Conservation (phyloP, 1,284 basidiomycete genomes). For the Phenoliferia sp. region DNA sequence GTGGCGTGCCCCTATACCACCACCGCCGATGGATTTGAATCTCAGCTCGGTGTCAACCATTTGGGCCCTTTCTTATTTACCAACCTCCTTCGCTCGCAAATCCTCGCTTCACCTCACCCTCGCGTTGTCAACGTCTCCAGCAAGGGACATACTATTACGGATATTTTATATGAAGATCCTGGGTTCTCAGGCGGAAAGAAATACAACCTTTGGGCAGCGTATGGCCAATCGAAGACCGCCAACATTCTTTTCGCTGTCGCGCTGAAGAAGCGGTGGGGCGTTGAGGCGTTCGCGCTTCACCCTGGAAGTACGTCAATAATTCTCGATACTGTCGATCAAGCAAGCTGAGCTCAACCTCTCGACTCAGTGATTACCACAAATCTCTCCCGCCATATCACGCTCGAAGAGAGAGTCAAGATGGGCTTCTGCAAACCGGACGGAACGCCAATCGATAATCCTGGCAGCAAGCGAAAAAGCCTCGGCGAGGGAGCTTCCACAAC, state of each 20-base stretch:
- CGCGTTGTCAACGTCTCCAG: conserved; percentile 26
- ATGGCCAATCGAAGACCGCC: conserved; percentile 26
- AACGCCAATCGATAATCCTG: no score
- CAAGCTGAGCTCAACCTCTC: no score
- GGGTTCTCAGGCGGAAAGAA: conserved; percentile 5
- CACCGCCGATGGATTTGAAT: conserved; percentile 35
- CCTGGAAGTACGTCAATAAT: no score
- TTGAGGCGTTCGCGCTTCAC: conserved; percentile 3
- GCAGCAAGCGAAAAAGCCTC: no score
- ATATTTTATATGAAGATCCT: conserved; percentile 18
- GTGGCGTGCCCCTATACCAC: no score
- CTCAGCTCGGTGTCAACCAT: conserved; percentile 37
- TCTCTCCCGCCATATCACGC: no score
- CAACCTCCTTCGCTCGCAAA: conserved; percentile 11
- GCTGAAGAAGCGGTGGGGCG: background rate
- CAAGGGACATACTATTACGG: conserved; percentile 4
- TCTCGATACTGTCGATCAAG: no score
- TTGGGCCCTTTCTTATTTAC: conserved; percentile 36
- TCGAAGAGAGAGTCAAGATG: no score
- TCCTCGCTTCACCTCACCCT: background rate
- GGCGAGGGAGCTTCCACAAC: no score
- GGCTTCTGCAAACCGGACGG: no score
- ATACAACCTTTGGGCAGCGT: conserved; percentile 18
- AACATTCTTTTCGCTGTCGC: conserved; percentile 17
- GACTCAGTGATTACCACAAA: no score